Conservation (phyloP, 2,329 filamentous ascomycete genomes). For the Colletotrichum australisinense region DNA sequence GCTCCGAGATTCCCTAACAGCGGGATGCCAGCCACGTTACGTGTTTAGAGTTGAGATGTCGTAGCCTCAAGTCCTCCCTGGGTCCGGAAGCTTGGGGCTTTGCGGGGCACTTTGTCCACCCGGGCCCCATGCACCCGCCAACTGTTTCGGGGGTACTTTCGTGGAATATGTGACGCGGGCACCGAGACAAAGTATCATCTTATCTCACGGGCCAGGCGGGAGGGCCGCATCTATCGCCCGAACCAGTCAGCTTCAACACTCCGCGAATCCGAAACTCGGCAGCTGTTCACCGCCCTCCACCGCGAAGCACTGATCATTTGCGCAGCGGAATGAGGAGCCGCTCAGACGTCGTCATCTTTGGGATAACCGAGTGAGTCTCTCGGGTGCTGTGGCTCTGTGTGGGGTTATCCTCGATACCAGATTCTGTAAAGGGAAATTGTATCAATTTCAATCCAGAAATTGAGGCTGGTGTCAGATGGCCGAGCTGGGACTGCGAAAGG, state of each 20-base stretch:
- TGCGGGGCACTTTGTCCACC: slow-evolving; percentile 30
- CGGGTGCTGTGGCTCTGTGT: too few species aligned
- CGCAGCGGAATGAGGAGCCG: slow-evolving; percentile 9
- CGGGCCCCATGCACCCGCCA: slow-evolving; percentile 13
- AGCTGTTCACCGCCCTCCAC: slow-evolving; percentile 29
- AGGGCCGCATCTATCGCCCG: slow-evolving; percentile 5
- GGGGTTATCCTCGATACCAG: neutral
- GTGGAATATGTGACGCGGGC: neutral
- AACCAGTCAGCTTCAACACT: slow-evolving; percentile 31
- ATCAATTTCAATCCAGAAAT: neutral
- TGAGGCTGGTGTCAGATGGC: neutral
- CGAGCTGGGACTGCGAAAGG: neutral
- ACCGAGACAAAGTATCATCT: neutral
- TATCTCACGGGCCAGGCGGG: slow-evolving; percentile 12
- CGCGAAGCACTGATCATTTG: slow-evolving; percentile 27
- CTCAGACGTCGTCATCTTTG: slow-evolving; percentile 9
- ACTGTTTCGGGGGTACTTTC: slow-evolving; percentile 3
- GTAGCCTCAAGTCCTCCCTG: slow-evolving; percentile 29
- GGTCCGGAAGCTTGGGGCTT: slow-evolving; percentile 26
- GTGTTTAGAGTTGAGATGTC: slow-evolving; percentile 32
- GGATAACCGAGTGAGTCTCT: neutral
- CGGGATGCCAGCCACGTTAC: slow-evolving; percentile 34
- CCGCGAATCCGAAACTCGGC: slow-evolving; percentile 32
- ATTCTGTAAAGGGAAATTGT: neutral
- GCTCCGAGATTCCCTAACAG: neutral